Percentiles rank a stretch among this genome's conserved stretches.
Conservation (phyloP, 148 eudicot species). For the Oxyria digyna region DNA sequence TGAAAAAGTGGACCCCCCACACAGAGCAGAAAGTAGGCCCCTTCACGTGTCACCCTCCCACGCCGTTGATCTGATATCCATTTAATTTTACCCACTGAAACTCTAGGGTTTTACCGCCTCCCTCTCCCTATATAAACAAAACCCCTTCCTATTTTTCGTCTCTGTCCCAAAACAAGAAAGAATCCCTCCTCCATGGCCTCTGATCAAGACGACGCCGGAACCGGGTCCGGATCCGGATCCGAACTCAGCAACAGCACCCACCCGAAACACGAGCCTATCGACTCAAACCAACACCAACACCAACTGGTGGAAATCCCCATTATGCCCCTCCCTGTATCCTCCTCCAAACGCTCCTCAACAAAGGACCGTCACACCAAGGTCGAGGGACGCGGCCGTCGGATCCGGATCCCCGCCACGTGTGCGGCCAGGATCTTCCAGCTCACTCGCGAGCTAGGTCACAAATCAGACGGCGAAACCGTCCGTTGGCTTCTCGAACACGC, state of each 20-base stretch:
- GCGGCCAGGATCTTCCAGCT: constrained; percentile 37
- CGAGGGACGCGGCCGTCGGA: constrained; percentile 38
- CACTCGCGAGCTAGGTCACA: constrained; percentile 29
- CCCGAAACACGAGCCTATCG: constrained; percentile 13
- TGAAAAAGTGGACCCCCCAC: constrained; percentile 2
- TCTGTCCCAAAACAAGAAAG: constrained; percentile 4
- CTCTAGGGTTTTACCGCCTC: constrained; percentile 9
- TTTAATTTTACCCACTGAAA: constrained; percentile 1
- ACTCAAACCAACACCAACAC: constrained; percentile 1
- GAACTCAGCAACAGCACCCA: constrained; percentile 18
- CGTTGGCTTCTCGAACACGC: constrained; percentile 31
- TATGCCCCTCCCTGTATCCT: not conserved
- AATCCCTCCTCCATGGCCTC: not conserved
- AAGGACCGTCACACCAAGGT: constrained; percentile 37
- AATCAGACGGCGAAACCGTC: constrained; percentile 34
- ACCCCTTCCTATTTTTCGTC: not conserved
- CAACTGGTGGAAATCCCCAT: not conserved
- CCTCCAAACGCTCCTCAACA: constrained; percentile 14
- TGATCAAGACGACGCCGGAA: constrained; percentile 13
- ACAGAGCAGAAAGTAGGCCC: not conserved
- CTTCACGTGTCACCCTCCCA: not conserved
- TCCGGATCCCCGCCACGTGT: constrained; percentile 34
- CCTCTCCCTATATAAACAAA: not conserved
- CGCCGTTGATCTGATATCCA: not conserved
- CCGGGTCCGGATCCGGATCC: constrained; percentile 10